Evolutionary conservation across 768 basidiomycete species (phyloP), one percentile per base, ranked within the genome.

Genomic region (Boletus subcaerulescens): DNA sequence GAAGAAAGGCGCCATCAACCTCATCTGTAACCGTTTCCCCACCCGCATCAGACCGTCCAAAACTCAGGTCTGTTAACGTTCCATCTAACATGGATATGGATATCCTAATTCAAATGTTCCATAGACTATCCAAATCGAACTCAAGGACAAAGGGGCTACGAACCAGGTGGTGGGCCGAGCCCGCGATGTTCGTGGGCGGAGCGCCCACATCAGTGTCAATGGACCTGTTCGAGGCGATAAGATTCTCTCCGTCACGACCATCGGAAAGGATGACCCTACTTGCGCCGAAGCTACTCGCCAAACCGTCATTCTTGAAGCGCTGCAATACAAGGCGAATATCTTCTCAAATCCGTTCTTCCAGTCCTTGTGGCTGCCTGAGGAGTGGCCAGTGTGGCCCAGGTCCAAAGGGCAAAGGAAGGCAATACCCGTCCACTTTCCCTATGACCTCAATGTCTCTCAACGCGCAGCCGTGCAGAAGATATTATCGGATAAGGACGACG

Each of bases 231-330:
- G 42, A 32, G 56, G 54, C 3, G 41, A 52, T 15, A 59, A 47
- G 24, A 55, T 70, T 45, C 15, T 61, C 17, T 65, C 68, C 4
- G 73, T 89, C 40, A 76, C 66, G 10, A 79, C 84, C 4, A 69
- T 79, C 41, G 86, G 85, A 3, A 78, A 75, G 29, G 83, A 79
- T 50, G 73, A 71, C 29, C 79, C 77, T 0, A 89, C 87, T 2
- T 71, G 59, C 17, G 85, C 88, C 4, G 85, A 89, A 50, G 48
- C 59, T 3, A 4, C 17, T 18, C 68, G 72, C 5, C 56, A 61
- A 15, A 45, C 18, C 7, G 33, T 70, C 41, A 54, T 74, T 13
- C 66, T 68, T 39, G 2, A 31, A 8, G 50, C 58, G 0, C 31
- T 76, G 11, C 68, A 70, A 29, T 11, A 43, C 4, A 18, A 1